A percentile compares a stretch with the other conserved stretches of the same genome.
Evolutionary conservation across 208 protist genomes (phyloP).

Genomic region (Leishmania braziliensis): DNA sequence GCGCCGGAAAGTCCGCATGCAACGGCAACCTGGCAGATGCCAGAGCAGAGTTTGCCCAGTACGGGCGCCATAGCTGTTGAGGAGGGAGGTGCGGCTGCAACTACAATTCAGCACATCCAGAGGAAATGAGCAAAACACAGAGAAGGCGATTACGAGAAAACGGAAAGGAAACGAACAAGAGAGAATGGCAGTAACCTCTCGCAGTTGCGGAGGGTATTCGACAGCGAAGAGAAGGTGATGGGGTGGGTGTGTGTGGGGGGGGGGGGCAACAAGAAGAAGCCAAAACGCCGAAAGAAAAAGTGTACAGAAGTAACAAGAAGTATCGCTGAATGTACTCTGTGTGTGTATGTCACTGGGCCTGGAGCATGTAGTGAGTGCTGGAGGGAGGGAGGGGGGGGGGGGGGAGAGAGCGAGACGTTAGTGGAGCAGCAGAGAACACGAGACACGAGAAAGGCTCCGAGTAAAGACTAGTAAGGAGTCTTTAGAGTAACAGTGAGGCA

Average conservation of each 20-base stretch:
- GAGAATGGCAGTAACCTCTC: background rate
- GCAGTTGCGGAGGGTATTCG: background rate
- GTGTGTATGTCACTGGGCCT: background rate
- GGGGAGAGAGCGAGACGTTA: background rate
- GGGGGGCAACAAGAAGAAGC: background rate
- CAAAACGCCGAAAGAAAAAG: background rate
- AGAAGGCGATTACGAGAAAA: background rate
- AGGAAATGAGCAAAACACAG: too few relatives aligned
- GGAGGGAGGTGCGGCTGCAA: background rate
- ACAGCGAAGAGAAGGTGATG: background rate
- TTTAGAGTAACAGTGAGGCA: background rate
- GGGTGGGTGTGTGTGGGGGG: background rate
- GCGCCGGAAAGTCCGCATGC: conserved; percentile 39
- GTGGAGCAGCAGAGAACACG: background rate
- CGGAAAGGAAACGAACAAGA: background rate
- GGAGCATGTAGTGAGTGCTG: too few relatives aligned
- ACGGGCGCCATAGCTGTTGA: conserved; percentile 3
- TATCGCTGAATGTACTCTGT: background rate
- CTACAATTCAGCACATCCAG: background rate
- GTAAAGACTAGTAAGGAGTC: background rate
- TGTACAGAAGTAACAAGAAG: background rate
- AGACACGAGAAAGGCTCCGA: background rate
- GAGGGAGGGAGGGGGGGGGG: too few relatives aligned
- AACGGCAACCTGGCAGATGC: conserved; percentile 40
- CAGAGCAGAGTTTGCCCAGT: conserved; percentile 27